Evolutionary conservation across 1,284 basidiomycete genomes (phyloP).

Genomic region (Phylloporus sp.): DNA sequence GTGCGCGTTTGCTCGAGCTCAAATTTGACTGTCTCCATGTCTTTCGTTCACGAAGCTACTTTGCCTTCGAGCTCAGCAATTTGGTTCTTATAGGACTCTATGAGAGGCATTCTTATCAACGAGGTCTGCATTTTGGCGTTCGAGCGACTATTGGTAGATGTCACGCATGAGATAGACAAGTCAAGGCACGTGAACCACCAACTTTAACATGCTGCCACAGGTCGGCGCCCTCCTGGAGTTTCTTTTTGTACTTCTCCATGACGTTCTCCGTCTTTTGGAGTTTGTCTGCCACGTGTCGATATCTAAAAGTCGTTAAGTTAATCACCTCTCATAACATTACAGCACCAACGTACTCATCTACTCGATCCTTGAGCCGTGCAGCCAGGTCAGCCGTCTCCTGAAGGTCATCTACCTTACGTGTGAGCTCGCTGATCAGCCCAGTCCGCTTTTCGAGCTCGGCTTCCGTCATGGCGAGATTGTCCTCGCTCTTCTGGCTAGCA

Average conservation of each 20-base stretch:
- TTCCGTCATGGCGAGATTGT: conserved; percentile 81
- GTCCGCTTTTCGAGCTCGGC: conserved; percentile 81
- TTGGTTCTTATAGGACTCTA: conserved; percentile 93
- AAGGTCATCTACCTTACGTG: conserved; percentile 83
- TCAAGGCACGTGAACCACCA: conserved; percentile 22
- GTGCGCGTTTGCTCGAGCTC: conserved; percentile 78
- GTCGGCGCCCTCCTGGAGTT: conserved; percentile 92
- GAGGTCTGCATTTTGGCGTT: conserved; percentile 91
- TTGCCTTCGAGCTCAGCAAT: conserved; percentile 84
- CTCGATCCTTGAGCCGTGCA: conserved; percentile 83
- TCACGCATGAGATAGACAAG: conserved; percentile 2
- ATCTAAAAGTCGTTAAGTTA: conserved; percentile 47
- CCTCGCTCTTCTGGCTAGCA: conserved; percentile 86
- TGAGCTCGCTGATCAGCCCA: conserved; percentile 69
- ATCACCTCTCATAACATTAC: not conserved
- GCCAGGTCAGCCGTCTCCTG: conserved; percentile 79
- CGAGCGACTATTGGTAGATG: conserved; percentile 62
- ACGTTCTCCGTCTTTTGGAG: conserved; percentile 95
- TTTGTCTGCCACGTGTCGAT: conserved; percentile 88
- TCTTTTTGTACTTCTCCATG: conserved; percentile 99
- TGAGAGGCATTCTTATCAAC: conserved; percentile 91
- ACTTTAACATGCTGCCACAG: conserved; percentile 87
- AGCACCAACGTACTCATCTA: conserved; percentile 78
- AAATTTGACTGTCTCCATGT: conserved; percentile 73
- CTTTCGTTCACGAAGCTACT: conserved; percentile 62